phyloP scores from a whole-genome alignment of 2,329 filamentous ascomycete species.

The Juglanconis sp. region DNA sequence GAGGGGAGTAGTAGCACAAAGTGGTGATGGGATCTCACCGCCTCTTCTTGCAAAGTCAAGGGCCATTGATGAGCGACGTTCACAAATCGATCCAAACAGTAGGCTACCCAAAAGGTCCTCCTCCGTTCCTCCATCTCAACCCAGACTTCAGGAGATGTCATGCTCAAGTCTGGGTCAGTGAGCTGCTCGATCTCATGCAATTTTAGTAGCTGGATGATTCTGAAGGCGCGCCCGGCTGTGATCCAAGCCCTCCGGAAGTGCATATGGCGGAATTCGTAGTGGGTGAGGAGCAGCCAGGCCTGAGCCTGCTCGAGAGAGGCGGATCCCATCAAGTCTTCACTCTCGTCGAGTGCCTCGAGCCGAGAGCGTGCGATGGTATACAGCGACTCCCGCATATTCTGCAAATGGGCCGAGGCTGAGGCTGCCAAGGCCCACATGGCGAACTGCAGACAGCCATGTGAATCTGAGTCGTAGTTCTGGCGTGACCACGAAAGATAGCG shows the following conservation, averaged over 20 bases:
- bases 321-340: background rate
- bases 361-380: constrained; percentile 3
- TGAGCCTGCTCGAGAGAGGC: constrained; percentile 22
- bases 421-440: constrained; percentile 36
- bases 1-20: too few relatives aligned
- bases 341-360: constrained; percentile 16
- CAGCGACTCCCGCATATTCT: constrained; percentile 9
- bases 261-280: constrained; percentile 24
- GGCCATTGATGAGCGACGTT: too few relatives aligned
- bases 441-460: constrained; percentile 33
- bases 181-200: background rate
- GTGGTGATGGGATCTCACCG: too few relatives aligned
- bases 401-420: constrained; percentile 30
- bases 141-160: too few relatives aligned
- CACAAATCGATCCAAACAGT: too few relatives aligned
- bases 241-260: constrained; percentile 24
- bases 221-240: constrained; percentile 24
- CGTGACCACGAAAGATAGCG: constrained; percentile 17
- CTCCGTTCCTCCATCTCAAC: too few relatives aligned
- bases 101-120: too few relatives aligned
- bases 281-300: constrained; percentile 24
- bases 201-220: constrained; percentile 22
- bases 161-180: too few relatives aligned
- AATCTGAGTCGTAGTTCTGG: too few relatives aligned
- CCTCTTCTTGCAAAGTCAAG: too few relatives aligned